Evolutionary conservation across 768 basidiomycete genomes (phyloP), one percentile per base, ranked within the genome.

Genomic region (Fistulinella prunicolor): DNA sequence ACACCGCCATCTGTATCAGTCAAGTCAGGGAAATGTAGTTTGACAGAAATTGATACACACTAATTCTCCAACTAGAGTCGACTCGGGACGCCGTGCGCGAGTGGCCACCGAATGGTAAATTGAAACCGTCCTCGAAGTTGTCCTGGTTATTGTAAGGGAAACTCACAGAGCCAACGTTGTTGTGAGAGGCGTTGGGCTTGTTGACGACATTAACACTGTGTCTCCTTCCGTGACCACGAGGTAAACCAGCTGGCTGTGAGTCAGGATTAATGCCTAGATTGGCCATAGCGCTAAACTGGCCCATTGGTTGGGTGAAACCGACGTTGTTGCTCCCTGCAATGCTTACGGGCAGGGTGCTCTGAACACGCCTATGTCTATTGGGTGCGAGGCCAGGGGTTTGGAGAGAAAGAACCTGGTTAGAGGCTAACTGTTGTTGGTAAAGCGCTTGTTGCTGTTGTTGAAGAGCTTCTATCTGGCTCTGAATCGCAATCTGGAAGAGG

Each of bases 191-290:
- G 38, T 64, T 66, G 14, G 80, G 61, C 65, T 93, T 92, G 67
- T 89, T 90, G 51, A 92, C 81, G 28, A 94, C 90, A 59, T 94
- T 94, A 53, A 94, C 92, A 54, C 90, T 93, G 66, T 94, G 90
- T 48, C 93, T 76, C 38, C 93, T 79, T 32, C 89, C 92, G 63
- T 95, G 93, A 21, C 89, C 89, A 50, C 89, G 83, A 41, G 88
- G 86, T 39, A 89, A 69, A 36, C 80, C 80, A 56, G 80, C 74
- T 34, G 78, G 65, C 58, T 86, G 85, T 12, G 78, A 78, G 59
- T 88, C 87, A 32, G 86, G 70, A 29, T 78, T 81, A 34, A 86
- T 55, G n/a, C 70, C 65, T 14, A 84, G 65, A 46, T 70, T 77
- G 44, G 65, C 68, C 50, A 83, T 54, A 42, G 73, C 77, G 39